A percentile compares a stretch with the other conserved stretches of the same genome.
Evolutionary conservation across 2,329 filamentous ascomycete genomes (phyloP).

Genomic region (Penicillium sp.): DNA sequence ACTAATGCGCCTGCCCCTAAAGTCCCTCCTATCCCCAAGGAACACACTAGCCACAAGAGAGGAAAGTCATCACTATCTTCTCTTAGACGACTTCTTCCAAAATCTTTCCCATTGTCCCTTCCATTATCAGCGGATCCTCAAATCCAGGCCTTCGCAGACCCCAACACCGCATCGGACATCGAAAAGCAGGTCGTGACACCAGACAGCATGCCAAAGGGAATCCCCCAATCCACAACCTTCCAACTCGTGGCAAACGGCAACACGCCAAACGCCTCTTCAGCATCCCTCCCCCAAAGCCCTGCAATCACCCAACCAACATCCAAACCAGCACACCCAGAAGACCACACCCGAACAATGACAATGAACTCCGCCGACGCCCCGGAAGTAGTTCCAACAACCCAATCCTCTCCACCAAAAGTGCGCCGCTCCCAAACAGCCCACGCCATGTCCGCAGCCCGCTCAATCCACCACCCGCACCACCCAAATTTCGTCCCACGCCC

Average conservation of each 20-base stretch:
- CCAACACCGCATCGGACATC: constrained; percentile 27
- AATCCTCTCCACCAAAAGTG: constrained; percentile 25
- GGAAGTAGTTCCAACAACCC: constrained; percentile 29
- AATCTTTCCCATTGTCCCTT: constrained; percentile 28
- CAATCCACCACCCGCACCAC: constrained; percentile 30
- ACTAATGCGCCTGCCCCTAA: constrained; percentile 29
- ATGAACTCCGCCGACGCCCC: constrained; percentile 39
- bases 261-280: constrained; percentile 1
- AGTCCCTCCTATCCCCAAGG: constrained; percentile 18
- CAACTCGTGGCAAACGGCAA: background rate
- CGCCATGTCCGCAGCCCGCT: constrained; percentile 17
- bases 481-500: constrained; percentile 27
- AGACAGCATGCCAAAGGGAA: constrained; percentile 7
- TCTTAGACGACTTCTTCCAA: constrained; percentile 36
- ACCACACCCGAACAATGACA: constrained; percentile 29
- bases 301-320: background rate
- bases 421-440: constrained; percentile 27
- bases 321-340: constrained; percentile 3
- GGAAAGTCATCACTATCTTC: constrained; percentile 39
- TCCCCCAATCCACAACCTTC: constrained; percentile 2
- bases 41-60: constrained; percentile 27
- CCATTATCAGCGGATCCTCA: constrained; percentile 40
- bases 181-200: constrained; percentile 29
- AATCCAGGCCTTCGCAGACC: constrained; percentile 36
- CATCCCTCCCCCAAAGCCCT: constrained; percentile 4